These are phyloP conservation scores for Fusarium austroafricanum DNA, from an alignment of 2,329 filamentous ascomycete species.

Conservation along the genomic window DNA sequence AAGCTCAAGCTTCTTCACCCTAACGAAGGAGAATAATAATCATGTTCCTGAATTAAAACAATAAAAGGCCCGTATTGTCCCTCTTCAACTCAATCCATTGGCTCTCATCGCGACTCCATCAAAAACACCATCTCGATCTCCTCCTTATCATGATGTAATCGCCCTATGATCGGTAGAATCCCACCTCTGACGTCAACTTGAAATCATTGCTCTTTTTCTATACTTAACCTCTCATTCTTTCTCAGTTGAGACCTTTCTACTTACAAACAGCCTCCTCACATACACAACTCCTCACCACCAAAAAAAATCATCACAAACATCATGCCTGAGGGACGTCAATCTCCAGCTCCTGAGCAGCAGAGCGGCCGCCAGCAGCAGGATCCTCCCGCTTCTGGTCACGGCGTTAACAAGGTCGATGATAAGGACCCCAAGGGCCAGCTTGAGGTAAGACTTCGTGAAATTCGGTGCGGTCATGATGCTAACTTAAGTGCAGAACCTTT, in stretches of 20 bases:
- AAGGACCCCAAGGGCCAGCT: constrained; percentile 64
- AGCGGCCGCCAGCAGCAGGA: constrained; percentile 72
- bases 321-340: constrained; percentile 83
- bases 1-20: constrained; percentile 13
- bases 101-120: not conserved
- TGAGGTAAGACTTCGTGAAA: constrained; percentile 53
- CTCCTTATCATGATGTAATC: constrained; percentile 43
- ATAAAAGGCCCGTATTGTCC: constrained; percentile 5
- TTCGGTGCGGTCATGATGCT: not conserved
- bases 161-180: constrained; percentile 43
- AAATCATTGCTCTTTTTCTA: constrained; percentile 26
- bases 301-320: constrained; percentile 51
- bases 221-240: constrained; percentile 20
- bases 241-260: constrained; percentile 1
- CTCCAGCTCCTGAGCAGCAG: constrained; percentile 78
- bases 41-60: constrained; percentile 9
- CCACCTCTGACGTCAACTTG: constrained; percentile 42
- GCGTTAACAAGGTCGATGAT: constrained; percentile 62
- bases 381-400: constrained; percentile 67
- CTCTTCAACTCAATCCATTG: not conserved
- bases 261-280: not conserved
- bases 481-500: constrained; percentile 56
- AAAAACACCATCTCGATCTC: constrained; percentile 35
- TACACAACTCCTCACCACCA: not conserved
- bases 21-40: constrained; percentile 2